Percentiles rank a stretch among this genome's conserved stretches.
Conservation (phyloP, 441 rosid genomes). For the Mallotus japonicus region DNA sequence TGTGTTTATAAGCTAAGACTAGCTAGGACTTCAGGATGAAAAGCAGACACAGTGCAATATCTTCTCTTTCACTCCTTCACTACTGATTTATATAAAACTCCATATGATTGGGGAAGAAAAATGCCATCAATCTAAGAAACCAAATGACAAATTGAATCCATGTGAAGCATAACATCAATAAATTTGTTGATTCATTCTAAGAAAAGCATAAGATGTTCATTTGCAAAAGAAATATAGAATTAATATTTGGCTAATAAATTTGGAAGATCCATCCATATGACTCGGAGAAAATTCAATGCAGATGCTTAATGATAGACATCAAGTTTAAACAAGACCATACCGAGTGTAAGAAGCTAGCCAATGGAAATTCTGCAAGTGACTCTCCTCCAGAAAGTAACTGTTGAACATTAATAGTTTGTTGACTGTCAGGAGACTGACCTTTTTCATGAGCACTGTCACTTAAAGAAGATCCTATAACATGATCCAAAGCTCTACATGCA, state of each 20-base stretch:
- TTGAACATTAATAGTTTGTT: constrained; percentile 33
- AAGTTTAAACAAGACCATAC: constrained; percentile 39
- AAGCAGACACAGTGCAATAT: background rate
- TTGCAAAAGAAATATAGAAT: background rate
- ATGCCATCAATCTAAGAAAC: background rate
- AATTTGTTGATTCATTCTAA: background rate
- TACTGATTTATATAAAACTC: background rate
- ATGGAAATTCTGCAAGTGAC: constrained; percentile 94
- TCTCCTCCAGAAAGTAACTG: constrained; percentile 64
- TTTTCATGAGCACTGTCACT: constrained; percentile 40
- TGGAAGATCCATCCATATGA: background rate
- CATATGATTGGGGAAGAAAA: background rate
- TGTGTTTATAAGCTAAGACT: background rate
- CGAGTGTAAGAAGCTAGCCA: constrained; percentile 76
- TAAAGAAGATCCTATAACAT: constrained; percentile 54
- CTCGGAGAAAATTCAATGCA: background rate
- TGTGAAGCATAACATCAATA: background rate
- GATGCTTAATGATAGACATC: background rate
- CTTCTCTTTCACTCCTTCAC: background rate
- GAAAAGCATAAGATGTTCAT: background rate
- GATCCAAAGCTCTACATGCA: constrained; percentile 59
- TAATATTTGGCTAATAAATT: background rate
- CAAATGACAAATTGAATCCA: background rate
- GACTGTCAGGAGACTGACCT: constrained; percentile 39
- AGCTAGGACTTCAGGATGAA: background rate